Percentiles rank a stretch among this genome's conserved stretches.
These are phyloP conservation scores for Aechmea fasciata DNA, from an alignment of 176 grass and related monocot species.

Conservation along the genomic window DNA sequence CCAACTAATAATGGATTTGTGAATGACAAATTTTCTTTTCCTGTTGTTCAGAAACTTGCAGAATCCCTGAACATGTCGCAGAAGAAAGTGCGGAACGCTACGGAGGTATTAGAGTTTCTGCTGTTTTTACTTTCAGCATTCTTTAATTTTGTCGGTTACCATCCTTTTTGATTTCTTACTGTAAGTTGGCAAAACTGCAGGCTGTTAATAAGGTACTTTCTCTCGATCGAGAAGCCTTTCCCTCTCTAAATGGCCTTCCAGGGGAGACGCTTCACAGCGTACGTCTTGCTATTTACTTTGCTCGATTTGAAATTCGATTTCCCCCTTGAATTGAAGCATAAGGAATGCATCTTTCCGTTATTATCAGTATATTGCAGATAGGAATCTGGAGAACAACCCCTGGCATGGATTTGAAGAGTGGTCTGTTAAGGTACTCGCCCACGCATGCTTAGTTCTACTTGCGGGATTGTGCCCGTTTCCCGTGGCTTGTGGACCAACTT, in stretches of 20 bases:
- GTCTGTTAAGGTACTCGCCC: slow-evolving; percentile 61
- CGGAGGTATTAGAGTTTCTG: slow-evolving; percentile 29
- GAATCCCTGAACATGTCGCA: slow-evolving; percentile 57
- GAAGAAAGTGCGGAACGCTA: slow-evolving; percentile 80
- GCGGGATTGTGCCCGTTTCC: not conserved
- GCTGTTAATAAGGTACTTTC: slow-evolving; percentile 68
- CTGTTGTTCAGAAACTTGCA: slow-evolving; percentile 65
- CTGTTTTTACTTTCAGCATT: not conserved
- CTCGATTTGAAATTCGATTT: slow-evolving; percentile 4
- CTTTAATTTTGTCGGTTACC: slow-evolving; percentile 2
- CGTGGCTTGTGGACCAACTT: not conserved
- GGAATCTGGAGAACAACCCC: slow-evolving; percentile 67
- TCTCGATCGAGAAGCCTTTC: slow-evolving; percentile 81
- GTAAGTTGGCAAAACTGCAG: slow-evolving; percentile 36
- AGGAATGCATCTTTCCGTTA: not conserved
- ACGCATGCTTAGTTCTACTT: slow-evolving; percentile 9
- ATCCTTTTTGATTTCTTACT: slow-evolving; percentile 16
- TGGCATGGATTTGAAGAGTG: slow-evolving; percentile 81
- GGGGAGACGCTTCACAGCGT: slow-evolving; percentile 84
- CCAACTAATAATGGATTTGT: not conserved
- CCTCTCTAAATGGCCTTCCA: slow-evolving; percentile 57
- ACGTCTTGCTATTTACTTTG: slow-evolving; percentile 21
- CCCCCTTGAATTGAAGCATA: not conserved
- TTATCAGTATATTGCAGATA: slow-evolving; percentile 75
- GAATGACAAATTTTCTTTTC: slow-evolving; percentile 1